phyloP scores from a whole-genome alignment of 1,139 yeast species.

The Nadsonia commutata region DNA sequence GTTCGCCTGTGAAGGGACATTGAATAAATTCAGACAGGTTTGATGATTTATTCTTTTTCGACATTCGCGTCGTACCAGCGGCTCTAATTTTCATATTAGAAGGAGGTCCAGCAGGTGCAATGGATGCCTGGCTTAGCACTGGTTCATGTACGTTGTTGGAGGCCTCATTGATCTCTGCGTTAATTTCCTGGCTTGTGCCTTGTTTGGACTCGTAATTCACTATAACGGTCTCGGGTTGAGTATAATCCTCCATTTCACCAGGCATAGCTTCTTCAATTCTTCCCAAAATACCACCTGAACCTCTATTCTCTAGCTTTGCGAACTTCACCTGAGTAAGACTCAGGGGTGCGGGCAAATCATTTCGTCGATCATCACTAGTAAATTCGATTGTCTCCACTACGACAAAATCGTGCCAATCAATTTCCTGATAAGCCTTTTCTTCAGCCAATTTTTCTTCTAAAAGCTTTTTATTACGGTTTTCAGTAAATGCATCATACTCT shows the following conservation, averaged over 20 bases:
- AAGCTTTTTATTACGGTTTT: slow-evolving; percentile 21
- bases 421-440: slow-evolving; percentile 48
- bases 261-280: slow-evolving; percentile 24
- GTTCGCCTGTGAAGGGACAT: slow-evolving; percentile 62
- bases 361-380: slow-evolving; percentile 47
- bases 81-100: slow-evolving; percentile 48
- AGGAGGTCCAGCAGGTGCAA: slow-evolving; percentile 22
- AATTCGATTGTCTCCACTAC: slow-evolving; percentile 58
- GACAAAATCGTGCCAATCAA: slow-evolving; percentile 79
- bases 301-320: slow-evolving; percentile 41
- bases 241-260: not conserved
- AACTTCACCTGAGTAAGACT: slow-evolving; percentile 44
- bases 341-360: slow-evolving; percentile 48
- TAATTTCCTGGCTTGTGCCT: slow-evolving; percentile 3
- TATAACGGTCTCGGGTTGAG: slow-evolving; percentile 11
- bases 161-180: slow-evolving; percentile 7
- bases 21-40: slow-evolving; percentile 30
- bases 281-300: slow-evolving; percentile 13
- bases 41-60: slow-evolving; percentile 18
- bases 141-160: slow-evolving; percentile 21
- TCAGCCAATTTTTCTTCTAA: slow-evolving; percentile 26
- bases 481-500: slow-evolving; percentile 32
- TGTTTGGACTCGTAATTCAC: slow-evolving; percentile 12
- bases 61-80: slow-evolving; percentile 52
- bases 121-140: slow-evolving; percentile 1